These are phyloP conservation scores for Geotrichum restrictum DNA, from an alignment of 1,139 yeast species.

Conservation along the genomic window DNA sequence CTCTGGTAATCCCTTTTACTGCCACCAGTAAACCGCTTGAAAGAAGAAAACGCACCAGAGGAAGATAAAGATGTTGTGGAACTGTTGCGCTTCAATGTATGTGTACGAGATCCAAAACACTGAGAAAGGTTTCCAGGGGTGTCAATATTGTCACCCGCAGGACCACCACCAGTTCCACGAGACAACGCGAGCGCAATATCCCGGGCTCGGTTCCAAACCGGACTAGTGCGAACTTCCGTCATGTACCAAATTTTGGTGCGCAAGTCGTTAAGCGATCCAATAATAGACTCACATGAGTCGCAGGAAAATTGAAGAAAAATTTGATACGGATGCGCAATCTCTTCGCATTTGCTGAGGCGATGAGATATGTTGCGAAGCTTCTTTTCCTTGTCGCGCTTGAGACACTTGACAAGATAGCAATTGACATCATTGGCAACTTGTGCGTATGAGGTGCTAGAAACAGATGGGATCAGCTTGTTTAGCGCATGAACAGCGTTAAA, in stretches of 20 bases:
- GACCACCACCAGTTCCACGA: constrained; percentile 10
- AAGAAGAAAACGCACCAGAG: constrained; percentile 27
- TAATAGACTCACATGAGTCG: constrained; percentile 22
- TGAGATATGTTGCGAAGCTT: constrained; percentile 21
- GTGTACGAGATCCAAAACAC: neutral
- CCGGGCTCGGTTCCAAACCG: constrained; percentile 34
- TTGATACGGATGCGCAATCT: constrained; percentile 27
- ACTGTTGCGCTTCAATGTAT: constrained; percentile 18
- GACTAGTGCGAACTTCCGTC: constrained; percentile 34
- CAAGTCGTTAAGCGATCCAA: constrained; percentile 24
- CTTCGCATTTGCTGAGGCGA: constrained; percentile 26
- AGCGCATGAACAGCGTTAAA: constrained; percentile 29
- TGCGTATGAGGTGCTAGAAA: constrained; percentile 23
- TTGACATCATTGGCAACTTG: constrained; percentile 27
- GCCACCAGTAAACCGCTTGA: constrained; percentile 30
- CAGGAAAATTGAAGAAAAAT: constrained; percentile 25
- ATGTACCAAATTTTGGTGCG: constrained; percentile 38
- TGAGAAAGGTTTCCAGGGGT: neutral
- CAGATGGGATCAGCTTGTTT: constrained; percentile 26
- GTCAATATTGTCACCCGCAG: neutral
- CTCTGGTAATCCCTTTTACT: constrained; percentile 28
- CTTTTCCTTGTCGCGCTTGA: constrained; percentile 26
- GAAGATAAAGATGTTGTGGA: constrained; percentile 19
- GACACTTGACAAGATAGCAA: constrained; percentile 25
- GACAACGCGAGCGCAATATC: constrained; percentile 31